phyloP scores from a whole-genome alignment of 2,329 filamentous ascomycete genomes.

The Colletotrichum sp. region DNA sequence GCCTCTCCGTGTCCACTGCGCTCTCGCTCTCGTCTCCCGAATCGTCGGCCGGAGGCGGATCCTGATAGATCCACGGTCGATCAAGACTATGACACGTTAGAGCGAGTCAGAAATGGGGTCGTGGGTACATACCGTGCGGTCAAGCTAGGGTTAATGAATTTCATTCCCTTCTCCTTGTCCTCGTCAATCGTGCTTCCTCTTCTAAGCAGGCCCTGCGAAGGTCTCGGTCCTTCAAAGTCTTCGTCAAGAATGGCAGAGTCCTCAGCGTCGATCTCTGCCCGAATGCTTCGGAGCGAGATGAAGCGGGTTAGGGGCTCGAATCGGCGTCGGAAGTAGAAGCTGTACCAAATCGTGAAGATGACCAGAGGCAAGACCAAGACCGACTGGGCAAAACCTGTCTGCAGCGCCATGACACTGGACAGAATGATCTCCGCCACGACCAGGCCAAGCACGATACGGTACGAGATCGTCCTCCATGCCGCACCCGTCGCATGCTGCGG shows the following conservation, averaged over 20 bases:
- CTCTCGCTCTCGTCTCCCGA: constrained; percentile 13
- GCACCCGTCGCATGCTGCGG: constrained; percentile 91
- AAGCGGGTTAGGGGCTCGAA: constrained; percentile 92
- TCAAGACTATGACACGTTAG: constrained; percentile 55
- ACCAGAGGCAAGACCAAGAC: constrained; percentile 78
- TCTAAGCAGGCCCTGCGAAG: constrained; percentile 46
- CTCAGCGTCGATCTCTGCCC: constrained; percentile 51
- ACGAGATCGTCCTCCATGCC: constrained; percentile 96
- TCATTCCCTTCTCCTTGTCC: constrained; percentile 69
- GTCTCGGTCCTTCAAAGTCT: constrained; percentile 37
- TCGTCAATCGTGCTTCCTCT: constrained; percentile 74
- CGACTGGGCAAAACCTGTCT: constrained; percentile 75
- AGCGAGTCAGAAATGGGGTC: not conserved
- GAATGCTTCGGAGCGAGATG: constrained; percentile 88
- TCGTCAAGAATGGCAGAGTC: constrained; percentile 41
- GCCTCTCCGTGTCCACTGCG: not conserved
- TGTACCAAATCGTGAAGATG: constrained; percentile 85
- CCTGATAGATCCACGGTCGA: constrained; percentile 71
- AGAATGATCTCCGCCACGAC: constrained; percentile 91
- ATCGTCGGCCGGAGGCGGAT: constrained; percentile 48
- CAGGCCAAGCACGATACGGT: constrained; percentile 84
- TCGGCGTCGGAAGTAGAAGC: constrained; percentile 77
- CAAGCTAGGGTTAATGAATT: constrained; percentile 80
- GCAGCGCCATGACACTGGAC: constrained; percentile 81
- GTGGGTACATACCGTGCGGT: constrained; percentile 61